Percentiles rank a stretch among this genome's conserved stretches.
Conservation (phyloP, 192 early-diverging fungal species). For the Coemansia sp. region DNA sequence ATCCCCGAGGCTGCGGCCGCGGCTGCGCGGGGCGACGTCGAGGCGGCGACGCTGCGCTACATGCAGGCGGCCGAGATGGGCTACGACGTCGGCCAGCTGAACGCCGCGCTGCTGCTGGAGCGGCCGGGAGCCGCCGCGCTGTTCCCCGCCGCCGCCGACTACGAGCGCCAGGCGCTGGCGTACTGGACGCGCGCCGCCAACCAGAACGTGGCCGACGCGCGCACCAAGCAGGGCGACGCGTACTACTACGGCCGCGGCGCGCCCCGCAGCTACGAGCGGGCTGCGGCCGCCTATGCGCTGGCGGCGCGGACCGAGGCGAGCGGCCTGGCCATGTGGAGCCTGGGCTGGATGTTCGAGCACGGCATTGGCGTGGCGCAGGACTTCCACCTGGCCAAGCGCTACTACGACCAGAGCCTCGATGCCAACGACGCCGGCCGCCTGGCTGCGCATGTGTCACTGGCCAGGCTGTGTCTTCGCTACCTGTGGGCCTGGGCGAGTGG, state of each 20-base stretch:
- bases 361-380: slow-evolving; percentile 91
- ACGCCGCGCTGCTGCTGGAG: slow-evolving; percentile 91
- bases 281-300: slow-evolving; percentile 81
- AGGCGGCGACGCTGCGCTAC: slow-evolving; percentile 74
- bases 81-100: slow-evolving; percentile 83
- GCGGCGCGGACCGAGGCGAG: slow-evolving; percentile 78
- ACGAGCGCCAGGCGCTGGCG: slow-evolving; percentile 68
- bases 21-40: slow-evolving; percentile 65
- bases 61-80: slow-evolving; percentile 90
- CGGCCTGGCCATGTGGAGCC: slow-evolving; percentile 93
- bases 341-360: slow-evolving; percentile 96
- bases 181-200: slow-evolving; percentile 97
- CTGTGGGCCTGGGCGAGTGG: slow-evolving; percentile 69
- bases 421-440: slow-evolving; percentile 82
- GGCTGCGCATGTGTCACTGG: slow-evolving; percentile 75
- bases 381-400: slow-evolving; percentile 90
- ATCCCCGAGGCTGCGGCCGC: slow-evolving; percentile 63
- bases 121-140: slow-evolving; percentile 12
- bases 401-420: slow-evolving; percentile 82
- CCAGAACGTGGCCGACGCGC: slow-evolving; percentile 86
- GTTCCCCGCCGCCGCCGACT: slow-evolving; percentile 9
- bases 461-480: slow-evolving; percentile 69
- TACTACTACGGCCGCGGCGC: slow-evolving; percentile 86
- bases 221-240: slow-evolving; percentile 93
- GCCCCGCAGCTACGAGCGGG: slow-evolving; percentile 67